Evolutionary conservation across 345 rosid genomes (phyloP).

Genomic region (Isatis tinctoria): DNA sequence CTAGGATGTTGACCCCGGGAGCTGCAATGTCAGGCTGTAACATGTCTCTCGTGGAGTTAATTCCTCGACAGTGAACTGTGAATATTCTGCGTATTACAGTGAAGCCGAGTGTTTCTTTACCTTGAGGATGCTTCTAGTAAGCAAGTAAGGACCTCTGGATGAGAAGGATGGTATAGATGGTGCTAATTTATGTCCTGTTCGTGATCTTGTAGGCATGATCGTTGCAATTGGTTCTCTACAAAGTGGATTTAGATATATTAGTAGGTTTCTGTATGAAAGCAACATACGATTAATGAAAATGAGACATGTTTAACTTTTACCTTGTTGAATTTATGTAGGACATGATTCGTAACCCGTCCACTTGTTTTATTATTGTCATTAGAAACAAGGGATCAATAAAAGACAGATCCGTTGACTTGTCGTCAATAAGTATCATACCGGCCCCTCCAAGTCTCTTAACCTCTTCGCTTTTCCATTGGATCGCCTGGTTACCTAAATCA

Average conservation of each 20-base stretch:
- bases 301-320: conserved; percentile 24
- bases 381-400: conserved; percentile 45
- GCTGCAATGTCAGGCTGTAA: conserved; percentile 80
- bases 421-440: conserved; percentile 47
- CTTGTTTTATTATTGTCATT: conserved; percentile 40
- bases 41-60: conserved; percentile 5
- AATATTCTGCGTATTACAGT: not conserved
- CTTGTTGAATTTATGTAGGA: conserved; percentile 61
- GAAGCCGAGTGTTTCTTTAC: conserved; percentile 23
- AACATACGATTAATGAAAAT: not conserved
- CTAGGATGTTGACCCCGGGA: conserved; percentile 66
- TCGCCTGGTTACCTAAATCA: conserved; percentile 15
- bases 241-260: not conserved
- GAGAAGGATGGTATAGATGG: conserved; percentile 69
- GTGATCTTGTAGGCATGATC: conserved; percentile 46
- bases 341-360: conserved; percentile 39
- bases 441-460: conserved; percentile 48
- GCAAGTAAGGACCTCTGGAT: conserved; percentile 60
- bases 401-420: conserved; percentile 37
- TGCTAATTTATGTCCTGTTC: conserved; percentile 47
- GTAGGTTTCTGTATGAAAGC: not conserved
- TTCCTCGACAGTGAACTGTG: not conserved
- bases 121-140: conserved; percentile 67
- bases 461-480: conserved; percentile 27
- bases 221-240: conserved; percentile 64